Conservation (phyloP, 148 eudicot species). For the Persicaria maculosa region DNA sequence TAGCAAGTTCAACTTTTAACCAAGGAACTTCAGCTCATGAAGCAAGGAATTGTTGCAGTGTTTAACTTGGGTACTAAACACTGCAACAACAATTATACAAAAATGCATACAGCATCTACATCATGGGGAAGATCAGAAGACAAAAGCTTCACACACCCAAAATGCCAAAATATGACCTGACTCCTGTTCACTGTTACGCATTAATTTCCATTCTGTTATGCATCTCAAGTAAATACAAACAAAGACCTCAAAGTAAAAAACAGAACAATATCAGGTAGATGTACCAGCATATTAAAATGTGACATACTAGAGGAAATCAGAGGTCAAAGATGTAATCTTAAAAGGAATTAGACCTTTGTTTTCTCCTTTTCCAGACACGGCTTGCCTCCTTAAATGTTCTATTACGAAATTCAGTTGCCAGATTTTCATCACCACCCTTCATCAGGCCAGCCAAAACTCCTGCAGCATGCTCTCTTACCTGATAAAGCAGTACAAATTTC, state of each 20-base stretch:
- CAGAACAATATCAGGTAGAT: too few species aligned
- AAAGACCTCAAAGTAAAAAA: too few species aligned
- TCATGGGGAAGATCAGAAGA: too few species aligned
- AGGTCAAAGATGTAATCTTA: background rate
- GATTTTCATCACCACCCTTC: slow-evolving; percentile 76
- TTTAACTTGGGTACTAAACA: too few species aligned
- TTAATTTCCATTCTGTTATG: too few species aligned
- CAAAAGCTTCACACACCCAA: too few species aligned
- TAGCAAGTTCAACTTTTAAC: background rate
- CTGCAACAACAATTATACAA: too few species aligned
- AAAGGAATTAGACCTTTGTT: slow-evolving; percentile 44
- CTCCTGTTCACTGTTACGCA: too few species aligned
- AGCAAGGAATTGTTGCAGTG: background rate
- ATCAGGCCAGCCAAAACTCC: slow-evolving; percentile 94
- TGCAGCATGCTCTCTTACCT: slow-evolving; percentile 99
- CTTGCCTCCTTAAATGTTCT: slow-evolving; percentile 75
- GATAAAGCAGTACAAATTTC: slow-evolving; percentile 17
- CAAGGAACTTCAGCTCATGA: background rate
- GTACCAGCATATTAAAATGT: too few species aligned
- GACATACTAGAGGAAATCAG: background rate
- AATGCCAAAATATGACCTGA: too few species aligned
- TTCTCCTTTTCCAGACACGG: slow-evolving; percentile 53
- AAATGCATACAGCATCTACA: too few species aligned
- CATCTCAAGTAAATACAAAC: too few species aligned
- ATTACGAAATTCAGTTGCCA: slow-evolving; percentile 63